Evolutionary conservation across 306 rosid species (phyloP), one percentile per base, ranked within the genome.

Genomic region (Prunus kanzakura): DNA sequence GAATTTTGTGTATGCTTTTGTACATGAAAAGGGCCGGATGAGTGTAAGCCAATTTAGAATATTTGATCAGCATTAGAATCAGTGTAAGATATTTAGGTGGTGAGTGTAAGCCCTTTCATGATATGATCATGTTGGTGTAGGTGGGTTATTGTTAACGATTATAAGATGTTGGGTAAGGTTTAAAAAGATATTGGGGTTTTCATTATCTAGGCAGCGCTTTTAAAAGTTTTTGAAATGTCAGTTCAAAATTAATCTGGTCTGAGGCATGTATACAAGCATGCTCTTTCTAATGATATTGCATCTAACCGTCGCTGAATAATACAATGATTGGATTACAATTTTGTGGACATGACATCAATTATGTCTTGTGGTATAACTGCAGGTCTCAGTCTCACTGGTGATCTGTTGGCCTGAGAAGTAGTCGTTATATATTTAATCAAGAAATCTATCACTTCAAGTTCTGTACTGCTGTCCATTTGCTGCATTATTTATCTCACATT

Each of bases 361-460:
- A 29, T 71, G 74, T 76, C 75, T 86, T 81, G 67, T 82, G 82
- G 52, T 68, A 80, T 73, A 63, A 82, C 80, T 85, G 92, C 97
- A 91, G 97, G 88, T 84, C 75, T 82, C 83, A 74, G 84, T 71
- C 80, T 75, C 82, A 83, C 80, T 79, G 91, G 77, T 86, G 90
- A 84, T 77, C 78, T 82, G 83, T 57, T 65, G 82, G 79, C 78
- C 66, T 80, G 46, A 76, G 83, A 58, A 82, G 80, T 85, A 82
- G 78, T 80, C 79, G 11, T 76, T 82, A 83, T 29, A 73, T 77
- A 12, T 58, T 74, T 80, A 74, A 82, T 82, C 85, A 88, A 62
- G 74, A 27, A 62, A 61, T 69, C 45, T 54, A 50, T 43, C 73
- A 56, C 43, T 73, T 73, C 87, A 81, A 86, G 91, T 76, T 79